phyloP scores from a whole-genome alignment of 495 filamentous ascomycete genomes.

The Penicillium coprophilum region DNA sequence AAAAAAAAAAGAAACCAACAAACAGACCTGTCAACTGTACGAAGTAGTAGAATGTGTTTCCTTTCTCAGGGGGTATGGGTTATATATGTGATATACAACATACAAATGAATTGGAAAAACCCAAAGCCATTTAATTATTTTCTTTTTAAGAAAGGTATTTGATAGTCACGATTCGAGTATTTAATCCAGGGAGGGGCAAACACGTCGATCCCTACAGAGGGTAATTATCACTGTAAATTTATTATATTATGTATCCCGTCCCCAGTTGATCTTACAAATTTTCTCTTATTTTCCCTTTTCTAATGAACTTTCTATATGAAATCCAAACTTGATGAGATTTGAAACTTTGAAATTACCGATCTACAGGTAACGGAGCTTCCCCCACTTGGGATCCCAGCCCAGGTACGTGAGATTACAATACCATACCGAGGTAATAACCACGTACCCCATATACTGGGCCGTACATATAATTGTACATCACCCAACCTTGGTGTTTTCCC shows the following conservation, averaged over 20 bases:
- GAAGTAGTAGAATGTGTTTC: neutral
- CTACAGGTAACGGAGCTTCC: neutral
- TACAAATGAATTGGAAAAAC: neutral
- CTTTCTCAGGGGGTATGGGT: neutral
- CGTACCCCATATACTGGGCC: neutral
- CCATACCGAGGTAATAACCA: neutral
- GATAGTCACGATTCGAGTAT: neutral
- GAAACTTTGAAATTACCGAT: neutral
- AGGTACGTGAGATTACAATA: slow-evolving; percentile 10
- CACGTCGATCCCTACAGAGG: slow-evolving; percentile 27
- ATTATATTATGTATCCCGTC: neutral
- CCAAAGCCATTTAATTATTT: neutral
- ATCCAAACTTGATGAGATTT: too few species aligned
- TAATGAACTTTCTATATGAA: too few species aligned
- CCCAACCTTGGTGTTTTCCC: neutral
- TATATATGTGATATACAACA: slow-evolving; percentile 9
- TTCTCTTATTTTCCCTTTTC: slow-evolving; percentile 9
- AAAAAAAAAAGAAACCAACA: slow-evolving; percentile 9
- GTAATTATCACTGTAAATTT: slow-evolving; percentile 18
- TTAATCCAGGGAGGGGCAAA: slow-evolving; percentile 29
- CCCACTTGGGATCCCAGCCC: neutral
- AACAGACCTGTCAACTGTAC: slow-evolving; percentile 29
- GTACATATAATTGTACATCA: neutral
- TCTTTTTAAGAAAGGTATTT: neutral
- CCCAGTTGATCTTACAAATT: slow-evolving; percentile 11